A percentile compares a stretch with the other conserved stretches of the same genome.
These are phyloP conservation scores for Exophiala viscosa DNA, from an alignment of 2,329 filamentous ascomycete species.

Conservation along the genomic window DNA sequence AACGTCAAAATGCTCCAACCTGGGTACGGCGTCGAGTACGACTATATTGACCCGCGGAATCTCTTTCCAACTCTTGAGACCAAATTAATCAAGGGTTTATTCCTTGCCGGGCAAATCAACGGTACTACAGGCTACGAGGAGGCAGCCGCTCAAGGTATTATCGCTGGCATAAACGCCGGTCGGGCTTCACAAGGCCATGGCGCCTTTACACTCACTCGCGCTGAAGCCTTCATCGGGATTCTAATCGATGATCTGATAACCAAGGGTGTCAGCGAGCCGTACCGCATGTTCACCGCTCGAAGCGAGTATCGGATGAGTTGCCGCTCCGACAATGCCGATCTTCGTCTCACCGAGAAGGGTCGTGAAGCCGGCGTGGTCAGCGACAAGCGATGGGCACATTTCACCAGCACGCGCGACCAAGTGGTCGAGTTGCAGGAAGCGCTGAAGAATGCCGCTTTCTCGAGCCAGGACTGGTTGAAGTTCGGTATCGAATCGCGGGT, in stretches of 20 bases:
- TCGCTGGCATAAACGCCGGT: constrained; percentile 92
- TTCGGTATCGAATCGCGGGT: constrained; percentile 66
- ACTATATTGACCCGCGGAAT: constrained; percentile 92
- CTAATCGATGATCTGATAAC: constrained; percentile 98
- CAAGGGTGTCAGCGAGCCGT: constrained; percentile 94
- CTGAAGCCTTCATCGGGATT: constrained; percentile 94
- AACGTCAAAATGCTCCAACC: constrained; percentile 88
- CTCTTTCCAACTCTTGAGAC: constrained; percentile 89
- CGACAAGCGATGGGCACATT: constrained; percentile 72
- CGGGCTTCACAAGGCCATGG: constrained; percentile 65
- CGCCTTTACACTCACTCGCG: constrained; percentile 67
- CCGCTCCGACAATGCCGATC: constrained; percentile 89
- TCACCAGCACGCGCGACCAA: constrained; percentile 61
- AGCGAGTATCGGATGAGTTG: constrained; percentile 93
- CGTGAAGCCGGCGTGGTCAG: constrained; percentile 71
- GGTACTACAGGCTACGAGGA: constrained; percentile 98
- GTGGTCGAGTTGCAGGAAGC: constrained; percentile 63
- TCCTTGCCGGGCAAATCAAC: constrained; percentile 94
- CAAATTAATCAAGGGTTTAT: constrained; percentile 83
- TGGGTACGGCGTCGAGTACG: constrained; percentile 96
- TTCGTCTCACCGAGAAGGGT: constrained; percentile 76
- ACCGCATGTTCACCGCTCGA: constrained; percentile 95
- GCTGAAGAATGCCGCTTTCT: constrained; percentile 57
- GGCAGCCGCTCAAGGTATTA: constrained; percentile 85
- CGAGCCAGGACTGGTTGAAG: constrained; percentile 63